phyloP scores from a whole-genome alignment of 2,329 filamentous ascomycete genomes.

The Nothomitra cinnamomea region DNA sequence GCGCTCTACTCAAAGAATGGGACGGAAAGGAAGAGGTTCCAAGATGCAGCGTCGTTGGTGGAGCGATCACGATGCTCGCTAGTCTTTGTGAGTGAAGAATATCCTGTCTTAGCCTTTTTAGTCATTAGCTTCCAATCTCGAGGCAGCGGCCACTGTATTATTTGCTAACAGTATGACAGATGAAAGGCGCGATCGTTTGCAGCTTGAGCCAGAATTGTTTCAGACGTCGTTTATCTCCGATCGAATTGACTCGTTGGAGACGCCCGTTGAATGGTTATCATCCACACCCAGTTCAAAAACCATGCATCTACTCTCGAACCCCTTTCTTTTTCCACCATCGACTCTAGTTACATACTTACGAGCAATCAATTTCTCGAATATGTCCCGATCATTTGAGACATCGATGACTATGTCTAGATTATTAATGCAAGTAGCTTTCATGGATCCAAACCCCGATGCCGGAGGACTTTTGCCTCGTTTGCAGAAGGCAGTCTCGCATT shows the following conservation, averaged over 20 bases:
- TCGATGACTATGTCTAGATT: constrained; percentile 33
- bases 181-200: constrained; percentile 42
- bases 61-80: constrained; percentile 56
- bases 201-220: constrained; percentile 53
- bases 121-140: neutral
- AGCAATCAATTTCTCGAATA: constrained; percentile 69
- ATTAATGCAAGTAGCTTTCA: constrained; percentile 26
- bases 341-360: constrained; percentile 71
- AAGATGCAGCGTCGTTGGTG: constrained; percentile 54
- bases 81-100: constrained; percentile 44
- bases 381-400: constrained; percentile 65
- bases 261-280: constrained; percentile 55
- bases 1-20: constrained; percentile 66
- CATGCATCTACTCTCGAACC: constrained; percentile 61
- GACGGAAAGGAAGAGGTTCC: constrained; percentile 55
- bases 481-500: constrained; percentile 50
- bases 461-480: constrained; percentile 45
- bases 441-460: constrained; percentile 30
- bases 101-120: neutral
- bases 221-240: constrained; percentile 60
- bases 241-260: constrained; percentile 54
- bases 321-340: constrained; percentile 60
- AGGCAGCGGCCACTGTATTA: neutral
- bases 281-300: constrained; percentile 43
- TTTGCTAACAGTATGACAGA: constrained; percentile 25